Percentiles rank a stretch among this genome's conserved stretches.
Conservation (phyloP, 768 basidiomycete species). For the Chalciporus sphaerocephalus region DNA sequence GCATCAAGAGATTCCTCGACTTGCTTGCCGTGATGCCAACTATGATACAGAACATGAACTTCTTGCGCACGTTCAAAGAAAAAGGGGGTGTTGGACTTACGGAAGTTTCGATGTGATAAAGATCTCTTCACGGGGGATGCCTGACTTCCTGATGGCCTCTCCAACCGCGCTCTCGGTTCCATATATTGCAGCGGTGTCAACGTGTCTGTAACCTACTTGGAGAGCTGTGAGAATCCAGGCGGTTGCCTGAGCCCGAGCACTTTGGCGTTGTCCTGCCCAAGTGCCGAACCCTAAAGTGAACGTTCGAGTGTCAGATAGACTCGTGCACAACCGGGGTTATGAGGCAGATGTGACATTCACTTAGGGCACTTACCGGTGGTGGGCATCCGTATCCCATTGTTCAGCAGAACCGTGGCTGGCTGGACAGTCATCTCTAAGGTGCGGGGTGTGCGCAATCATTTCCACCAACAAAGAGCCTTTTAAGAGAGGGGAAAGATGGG, state of each 20-base stretch:
- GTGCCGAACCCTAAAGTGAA: conserved; percentile 1
- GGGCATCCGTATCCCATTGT: conserved; percentile 24
- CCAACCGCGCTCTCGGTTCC: conserved; percentile 42
- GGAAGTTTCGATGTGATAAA: conserved; percentile 50
- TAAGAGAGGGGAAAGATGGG: not conserved
- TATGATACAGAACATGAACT: not conserved
- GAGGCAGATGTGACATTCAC: not conserved
- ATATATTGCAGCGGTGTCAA: conserved; percentile 39
- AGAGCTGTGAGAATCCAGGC: conserved; percentile 1
- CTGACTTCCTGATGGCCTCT: conserved; percentile 42
- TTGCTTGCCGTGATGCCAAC: conserved; percentile 33
- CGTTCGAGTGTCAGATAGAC: not conserved
- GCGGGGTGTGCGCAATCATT: not conserved
- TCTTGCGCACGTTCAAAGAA: not conserved
- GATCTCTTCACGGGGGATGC: conserved; percentile 44
- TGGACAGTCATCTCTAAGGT: not conserved
- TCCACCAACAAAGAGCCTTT: not conserved
- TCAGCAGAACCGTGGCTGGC: conserved; percentile 8
- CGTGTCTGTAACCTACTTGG: conserved; percentile 40
- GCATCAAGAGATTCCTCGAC: conserved; percentile 33
- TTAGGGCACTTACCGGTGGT: conserved; percentile 24
- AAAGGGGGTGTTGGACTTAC: conserved; percentile 15
- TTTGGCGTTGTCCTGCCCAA: not conserved
- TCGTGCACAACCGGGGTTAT: not conserved
- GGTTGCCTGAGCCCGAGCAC: conserved; percentile 1